Base-by-base conservation (phyloP, 108 stramenopile genomes). In the Heterococcus sp. region DNA sequence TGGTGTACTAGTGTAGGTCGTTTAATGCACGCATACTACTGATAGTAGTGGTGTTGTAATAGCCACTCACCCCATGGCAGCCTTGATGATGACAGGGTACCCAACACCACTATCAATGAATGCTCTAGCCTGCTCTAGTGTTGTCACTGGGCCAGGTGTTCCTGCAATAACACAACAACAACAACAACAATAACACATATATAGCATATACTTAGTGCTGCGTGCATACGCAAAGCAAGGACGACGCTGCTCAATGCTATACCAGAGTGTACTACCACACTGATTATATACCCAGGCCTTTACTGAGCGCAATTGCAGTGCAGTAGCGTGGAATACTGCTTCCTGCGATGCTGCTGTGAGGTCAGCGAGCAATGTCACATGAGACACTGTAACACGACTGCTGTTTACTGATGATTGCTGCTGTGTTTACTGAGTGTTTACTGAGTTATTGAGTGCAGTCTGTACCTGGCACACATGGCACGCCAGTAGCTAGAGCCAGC, bases 1-100 rank as follows among this genome's bases (percentile, higher is more conserved):
- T n/a, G n/a, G n/a, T n/a, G n/a, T n/a, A n/a, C n/a, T n/a, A n/a
- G n/a, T n/a, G n/a, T n/a, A n/a, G n/a, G n/a, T n/a, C n/a, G n/a
- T n/a, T n/a, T n/a, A n/a, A n/a, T n/a, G n/a, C n/a, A n/a, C n/a
- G n/a, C n/a, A n/a, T n/a, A n/a, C n/a, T n/a, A n/a, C n/a, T n/a
- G n/a, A n/a, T n/a, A n/a, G n/a, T n/a, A n/a, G n/a, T n/a, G n/a
- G n/a, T n/a, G n/a, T n/a, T n/a, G 46, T 21, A 58, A 21, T 21
- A 58, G 21, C 46, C 8, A 58, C 46, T 58, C 46, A 58, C 46
- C 95, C 95, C 92, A 93, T 93, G 26, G 89, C 92, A 4, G 95
- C 97, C 91, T 98, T 98, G 77, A 96, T 92, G 87, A 98, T 96
- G 35, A 96, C 93, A 14, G 97, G 95, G 75, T 94, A 94, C 75